These are phyloP conservation scores for Phytopythium kandeliae DNA, from an alignment of 352 stramenopile species.

Conservation along the genomic window DNA sequence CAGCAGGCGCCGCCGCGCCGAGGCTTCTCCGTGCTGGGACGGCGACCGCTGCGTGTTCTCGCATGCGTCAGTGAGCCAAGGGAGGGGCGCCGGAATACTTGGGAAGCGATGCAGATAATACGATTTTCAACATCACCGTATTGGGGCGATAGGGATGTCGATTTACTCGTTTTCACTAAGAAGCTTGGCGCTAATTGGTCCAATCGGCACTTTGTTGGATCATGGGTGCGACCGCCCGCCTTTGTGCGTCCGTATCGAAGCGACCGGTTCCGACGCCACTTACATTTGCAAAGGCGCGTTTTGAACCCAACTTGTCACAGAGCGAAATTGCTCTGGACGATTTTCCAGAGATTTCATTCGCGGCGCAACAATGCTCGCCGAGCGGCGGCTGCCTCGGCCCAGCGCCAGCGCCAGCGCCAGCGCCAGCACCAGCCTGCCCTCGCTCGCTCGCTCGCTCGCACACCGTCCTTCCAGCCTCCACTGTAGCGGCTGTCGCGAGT, in stretches of 20 bases:
- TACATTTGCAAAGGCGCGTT: not conserved
- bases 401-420: no score
- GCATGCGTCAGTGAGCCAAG: not conserved
- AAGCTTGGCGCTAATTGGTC: no score
- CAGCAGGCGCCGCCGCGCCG: no score
- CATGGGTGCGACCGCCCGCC: not conserved
- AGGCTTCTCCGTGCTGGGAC: no score
- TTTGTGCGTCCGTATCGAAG: not conserved
- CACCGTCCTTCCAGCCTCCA: no score
- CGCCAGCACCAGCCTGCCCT: no score
- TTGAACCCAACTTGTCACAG: not conserved
- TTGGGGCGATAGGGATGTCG: not conserved
- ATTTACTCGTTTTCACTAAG: not conserved
- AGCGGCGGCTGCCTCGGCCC: no score
- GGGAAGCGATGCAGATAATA: not conserved
- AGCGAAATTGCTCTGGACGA: no score
- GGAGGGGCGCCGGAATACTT: slow-evolving; percentile 2
- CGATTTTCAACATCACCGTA: not conserved
- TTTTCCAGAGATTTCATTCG: no score
- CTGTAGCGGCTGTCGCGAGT: no score
- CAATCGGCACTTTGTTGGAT: slow-evolving; percentile 1
- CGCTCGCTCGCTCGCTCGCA: no score
- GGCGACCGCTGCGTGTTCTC: slow-evolving; percentile 1
- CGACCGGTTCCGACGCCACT: not conserved
- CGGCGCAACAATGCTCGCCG: no score